Conservation (phyloP, 129 eudicot species). For the Flaveria robusta region DNA sequence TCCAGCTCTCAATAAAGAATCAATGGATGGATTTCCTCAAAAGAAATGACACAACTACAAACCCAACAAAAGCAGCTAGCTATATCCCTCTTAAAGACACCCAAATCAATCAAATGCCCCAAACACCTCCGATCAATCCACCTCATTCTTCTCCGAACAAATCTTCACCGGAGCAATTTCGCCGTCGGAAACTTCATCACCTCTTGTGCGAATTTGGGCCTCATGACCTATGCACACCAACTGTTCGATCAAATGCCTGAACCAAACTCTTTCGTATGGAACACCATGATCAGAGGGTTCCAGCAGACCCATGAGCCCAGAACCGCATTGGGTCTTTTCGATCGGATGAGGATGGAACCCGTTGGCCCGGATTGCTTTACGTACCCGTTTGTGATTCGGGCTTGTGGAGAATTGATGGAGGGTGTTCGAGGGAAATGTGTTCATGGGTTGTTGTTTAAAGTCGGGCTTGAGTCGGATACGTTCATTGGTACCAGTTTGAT, state of each 20-base stretch:
- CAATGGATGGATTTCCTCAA: constrained; percentile 10
- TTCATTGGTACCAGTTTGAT: constrained; percentile 49
- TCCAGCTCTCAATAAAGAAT: neutral
- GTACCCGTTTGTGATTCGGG: constrained; percentile 53
- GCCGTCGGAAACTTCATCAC: constrained; percentile 37
- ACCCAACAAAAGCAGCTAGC: constrained; percentile 36
- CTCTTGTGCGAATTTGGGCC: constrained; percentile 53
- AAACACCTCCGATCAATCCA: constrained; percentile 35
- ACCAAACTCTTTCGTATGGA: constrained; percentile 49
- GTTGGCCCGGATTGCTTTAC: constrained; percentile 45
- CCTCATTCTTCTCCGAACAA: constrained; percentile 36
- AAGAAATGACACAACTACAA: constrained; percentile 24
- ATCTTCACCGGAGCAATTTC: constrained; percentile 33
- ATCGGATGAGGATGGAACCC: constrained; percentile 39
- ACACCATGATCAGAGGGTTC: constrained; percentile 51
- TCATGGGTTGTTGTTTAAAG: constrained; percentile 45
- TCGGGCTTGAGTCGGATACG: constrained; percentile 44
- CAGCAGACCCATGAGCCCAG: constrained; percentile 34
- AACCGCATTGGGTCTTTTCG: constrained; percentile 32
- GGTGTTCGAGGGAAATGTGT: constrained; percentile 40
- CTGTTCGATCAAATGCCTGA: constrained; percentile 42
- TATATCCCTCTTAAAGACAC: constrained; percentile 30
- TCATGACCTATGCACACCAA: constrained; percentile 38
- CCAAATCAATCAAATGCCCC: constrained; percentile 31
- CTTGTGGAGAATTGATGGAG: constrained; percentile 47